Evolutionary conservation across 2,329 filamentous ascomycete species (phyloP), one percentile per base, ranked within the genome.

Genomic region (Cephalotrichum gorgonifer): DNA sequence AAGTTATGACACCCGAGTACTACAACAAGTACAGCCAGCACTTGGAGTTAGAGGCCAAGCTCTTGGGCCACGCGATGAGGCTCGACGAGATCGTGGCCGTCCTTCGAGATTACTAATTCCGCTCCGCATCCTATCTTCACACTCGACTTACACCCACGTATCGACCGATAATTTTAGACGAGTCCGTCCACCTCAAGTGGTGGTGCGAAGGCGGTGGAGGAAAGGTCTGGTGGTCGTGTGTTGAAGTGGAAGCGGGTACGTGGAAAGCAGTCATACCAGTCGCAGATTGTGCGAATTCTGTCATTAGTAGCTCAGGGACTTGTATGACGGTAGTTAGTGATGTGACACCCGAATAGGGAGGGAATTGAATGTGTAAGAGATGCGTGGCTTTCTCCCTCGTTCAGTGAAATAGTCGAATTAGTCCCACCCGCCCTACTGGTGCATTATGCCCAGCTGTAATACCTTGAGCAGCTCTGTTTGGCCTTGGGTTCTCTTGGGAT

Each of bases 1-100:
- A 88, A 52, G 86, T 86, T 59, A 78, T 97, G 56, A 83, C 79
- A 27, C 76, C 81, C 31, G 79, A 81, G 48, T 88, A 96, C 60
- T 78, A 88, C 61, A 77, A 78, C 56, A 71, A 76, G 57, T 79
- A 81, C 54, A 70, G 73, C 50, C 65, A 66, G 42, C 77, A 80
- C 58, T 70, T 83, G 53, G 78, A 78, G 33, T 70, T 89, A 52
- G 79, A 85, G 60, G 80, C 84, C 58, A 84, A 84, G 68, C 70
- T 98, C 35, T 70, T 94, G 31, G 80, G 81, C 2, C 88, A 96
- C 65, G 73, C 96, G 11, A 79, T 79, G 62, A 77, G 88, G 52
- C 73, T 95, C 55, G 93, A 98, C 66, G 85, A 93, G 47, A 72
- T 95, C 55, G 83, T 97, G 43, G 85, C 85, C 25, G 76, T 93